Base-by-base conservation (phyloP, 2,329 filamentous ascomycete species). In the Polychaeton citri region DNA sequence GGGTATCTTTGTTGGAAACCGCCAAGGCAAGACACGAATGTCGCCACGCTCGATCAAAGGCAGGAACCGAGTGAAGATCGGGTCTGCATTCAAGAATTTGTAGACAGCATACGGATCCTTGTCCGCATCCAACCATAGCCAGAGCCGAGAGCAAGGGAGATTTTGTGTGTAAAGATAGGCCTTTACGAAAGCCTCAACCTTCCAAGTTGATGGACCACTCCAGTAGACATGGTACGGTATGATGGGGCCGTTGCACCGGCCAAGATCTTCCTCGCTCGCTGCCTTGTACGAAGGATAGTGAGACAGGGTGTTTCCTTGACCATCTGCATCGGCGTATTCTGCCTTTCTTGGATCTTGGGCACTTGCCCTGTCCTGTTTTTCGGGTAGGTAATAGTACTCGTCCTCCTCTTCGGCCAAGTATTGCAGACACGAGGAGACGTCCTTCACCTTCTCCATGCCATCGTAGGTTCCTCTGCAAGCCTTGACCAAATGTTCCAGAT, bases 151-250 rank as follows among this genome's bases (percentile, higher is more conserved):
- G 47, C 69, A 73, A 7, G 69, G 64, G 18, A 72, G 51, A 40
- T 72, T 72, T 41, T 73, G 69, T 1, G 69, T 72, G 48, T 72
- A 66, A 1, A 73, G 61, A 46, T 72, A 69, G 37, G 64, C 65
- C 55, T 73, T 73, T 55, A 72, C 55, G 44, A 73, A 72, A 19
- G 68, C 56, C 44, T 72, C 69, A 30, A 72, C 65, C 30, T 69
- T 58, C 69, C 69, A 73, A 3, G 68, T 72, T 3, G 69, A 68
- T 6, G 68, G 64, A 3, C 69, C 69, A 6, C 68, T 69, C 69
- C 69, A 72, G 60, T 72, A 72, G 19, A 65, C 63, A 44, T 73
- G 69, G 35, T 68, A 72, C 3, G 68, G 68, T 19, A 71, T 61
- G 42, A 72, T 68, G n/a, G 69, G 68, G 2, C 69, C 69, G 30